Conservation (phyloP, 148 eudicot genomes). For the Camellia granthamiana region DNA sequence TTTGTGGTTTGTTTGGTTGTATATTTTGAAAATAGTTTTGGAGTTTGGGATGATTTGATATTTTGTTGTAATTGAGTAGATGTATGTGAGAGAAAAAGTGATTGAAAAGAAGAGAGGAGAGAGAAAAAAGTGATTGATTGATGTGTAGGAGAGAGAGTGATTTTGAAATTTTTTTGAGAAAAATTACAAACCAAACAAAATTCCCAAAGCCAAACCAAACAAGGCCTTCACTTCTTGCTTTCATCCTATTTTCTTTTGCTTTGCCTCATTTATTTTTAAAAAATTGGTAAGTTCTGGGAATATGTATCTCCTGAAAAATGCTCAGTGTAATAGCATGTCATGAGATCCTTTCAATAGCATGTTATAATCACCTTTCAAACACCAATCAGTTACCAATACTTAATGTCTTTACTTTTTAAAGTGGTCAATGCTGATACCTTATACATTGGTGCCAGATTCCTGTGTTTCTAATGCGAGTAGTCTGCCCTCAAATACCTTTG, state of each 20-base stretch:
- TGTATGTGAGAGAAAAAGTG: no score
- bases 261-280: background rate
- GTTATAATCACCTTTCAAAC: conserved; percentile 3
- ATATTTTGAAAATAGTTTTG: no score
- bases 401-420: background rate
- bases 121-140: no score
- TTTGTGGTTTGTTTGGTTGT: no score
- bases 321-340: background rate
- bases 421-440: conserved; percentile 13
- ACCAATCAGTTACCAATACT: background rate
- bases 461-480: conserved; percentile 63
- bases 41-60: no score
- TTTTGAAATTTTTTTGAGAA: no score
- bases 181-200: no score
- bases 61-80: no score
- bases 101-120: no score
- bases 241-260: background rate
- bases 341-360: conserved; percentile 9
- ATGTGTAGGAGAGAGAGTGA: no score
- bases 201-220: no score
- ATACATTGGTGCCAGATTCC: conserved; percentile 58
- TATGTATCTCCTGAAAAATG: background rate
- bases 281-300: background rate
- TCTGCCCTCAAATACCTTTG: conserved; percentile 87
- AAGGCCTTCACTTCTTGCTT: no score